phyloP scores from a whole-genome alignment of 1,139 yeast species.

The Barnettozyma hawaiiensis region DNA sequence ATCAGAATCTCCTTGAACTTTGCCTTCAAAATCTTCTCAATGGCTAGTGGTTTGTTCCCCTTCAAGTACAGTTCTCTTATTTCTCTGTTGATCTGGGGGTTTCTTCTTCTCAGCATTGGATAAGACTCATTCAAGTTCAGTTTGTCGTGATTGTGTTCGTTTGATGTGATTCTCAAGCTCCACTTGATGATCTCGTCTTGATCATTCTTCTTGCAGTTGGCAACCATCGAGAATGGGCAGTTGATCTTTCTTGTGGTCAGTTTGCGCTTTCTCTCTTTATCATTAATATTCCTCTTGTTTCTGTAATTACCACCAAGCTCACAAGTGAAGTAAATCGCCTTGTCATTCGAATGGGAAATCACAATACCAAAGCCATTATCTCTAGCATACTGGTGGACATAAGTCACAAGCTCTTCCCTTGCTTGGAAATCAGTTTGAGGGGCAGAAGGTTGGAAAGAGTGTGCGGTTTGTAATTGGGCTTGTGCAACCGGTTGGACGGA shows the following conservation, averaged over 20 bases:
- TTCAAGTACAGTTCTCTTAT: slow-evolving; percentile 26
- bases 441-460: slow-evolving; percentile 19
- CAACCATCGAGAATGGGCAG: slow-evolving; percentile 28
- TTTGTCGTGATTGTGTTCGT: slow-evolving; percentile 27
- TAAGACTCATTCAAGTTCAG: slow-evolving; percentile 25
- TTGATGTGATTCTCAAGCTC: slow-evolving; percentile 23
- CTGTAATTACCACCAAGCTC: slow-evolving; percentile 27
- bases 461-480: slow-evolving; percentile 9
- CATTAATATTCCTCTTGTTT: slow-evolving; percentile 27
- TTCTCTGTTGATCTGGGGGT: slow-evolving; percentile 26
- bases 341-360: slow-evolving; percentile 27
- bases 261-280: slow-evolving; percentile 27
- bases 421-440: slow-evolving; percentile 23
- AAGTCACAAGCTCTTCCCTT: slow-evolving; percentile 22
- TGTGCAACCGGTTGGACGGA: slow-evolving; percentile 3
- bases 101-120: slow-evolving; percentile 28
- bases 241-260: slow-evolving; percentile 27
- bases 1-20: slow-evolving; percentile 24
- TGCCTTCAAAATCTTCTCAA: slow-evolving; percentile 23
- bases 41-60: slow-evolving; percentile 26
- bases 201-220: slow-evolving; percentile 26
- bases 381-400: slow-evolving; percentile 26
- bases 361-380: slow-evolving; percentile 28
- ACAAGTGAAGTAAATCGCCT: slow-evolving; percentile 28
- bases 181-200: slow-evolving; percentile 23